Evolutionary conservation across 768 basidiomycete genomes (phyloP).

Genomic region (Hericium coralloides): DNA sequence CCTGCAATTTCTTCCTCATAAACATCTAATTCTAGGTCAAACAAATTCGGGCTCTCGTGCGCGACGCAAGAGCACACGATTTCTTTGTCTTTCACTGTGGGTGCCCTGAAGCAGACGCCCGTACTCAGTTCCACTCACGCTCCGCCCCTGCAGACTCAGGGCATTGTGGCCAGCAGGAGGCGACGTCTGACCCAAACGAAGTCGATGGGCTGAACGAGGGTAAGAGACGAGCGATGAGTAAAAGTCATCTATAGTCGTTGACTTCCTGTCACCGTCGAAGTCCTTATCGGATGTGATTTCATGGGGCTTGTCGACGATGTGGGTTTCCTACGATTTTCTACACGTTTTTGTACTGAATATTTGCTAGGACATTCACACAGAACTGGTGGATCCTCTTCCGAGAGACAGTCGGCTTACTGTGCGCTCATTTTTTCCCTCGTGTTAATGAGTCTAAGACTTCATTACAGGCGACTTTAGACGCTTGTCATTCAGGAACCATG

Average conservation of each 20-base stretch:
- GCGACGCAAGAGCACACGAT: no score
- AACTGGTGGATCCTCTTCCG: conserved; percentile 12
- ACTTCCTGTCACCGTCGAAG: not conserved
- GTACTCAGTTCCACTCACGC: not conserved
- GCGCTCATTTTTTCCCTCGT: not conserved
- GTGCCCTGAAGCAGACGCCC: no score
- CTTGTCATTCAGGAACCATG: conserved; percentile 16
- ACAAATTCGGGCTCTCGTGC: no score
- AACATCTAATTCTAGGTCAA: not conserved
- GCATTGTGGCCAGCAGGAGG: no score
- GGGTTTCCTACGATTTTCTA: not conserved
- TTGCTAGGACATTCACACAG: conserved; percentile 5
- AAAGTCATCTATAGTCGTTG: not conserved
- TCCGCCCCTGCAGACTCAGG: no score
- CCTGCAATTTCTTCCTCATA: no score
- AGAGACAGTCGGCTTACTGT: conserved; percentile 10
- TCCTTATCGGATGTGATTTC: conserved; percentile 2
- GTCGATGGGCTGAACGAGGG: no score
- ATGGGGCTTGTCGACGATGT: conserved; percentile 11
- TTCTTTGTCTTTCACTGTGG: no score
- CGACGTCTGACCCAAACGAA: no score
- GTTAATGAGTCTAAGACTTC: not conserved
- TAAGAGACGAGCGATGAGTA: no score
- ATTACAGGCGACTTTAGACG: conserved; percentile 13
- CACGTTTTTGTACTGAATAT: not conserved